These are phyloP conservation scores for Aureobasidium mangrovei DNA, from an alignment of 2,329 filamentous ascomycete genomes.

Conservation along the genomic window DNA sequence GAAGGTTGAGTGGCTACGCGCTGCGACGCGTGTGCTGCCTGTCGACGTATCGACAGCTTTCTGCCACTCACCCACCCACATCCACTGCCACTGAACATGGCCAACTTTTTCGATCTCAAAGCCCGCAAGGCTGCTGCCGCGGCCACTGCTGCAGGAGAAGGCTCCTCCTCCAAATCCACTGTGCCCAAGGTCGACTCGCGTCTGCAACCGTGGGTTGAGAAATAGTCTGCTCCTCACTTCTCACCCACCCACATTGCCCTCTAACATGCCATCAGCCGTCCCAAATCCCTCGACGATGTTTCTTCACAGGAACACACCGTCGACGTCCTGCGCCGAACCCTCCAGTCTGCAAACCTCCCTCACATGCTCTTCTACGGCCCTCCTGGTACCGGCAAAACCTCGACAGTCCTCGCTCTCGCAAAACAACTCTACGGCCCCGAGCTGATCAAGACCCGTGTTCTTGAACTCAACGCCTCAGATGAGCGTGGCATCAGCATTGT, in stretches of 20 bases:
- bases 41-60: background rate
- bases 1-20: background rate
- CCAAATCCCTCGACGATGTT: slow-evolving; percentile 88
- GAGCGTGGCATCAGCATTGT: slow-evolving; percentile 97
- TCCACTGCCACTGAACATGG: slow-evolving; percentile 45
- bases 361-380: slow-evolving; percentile 99
- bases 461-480: slow-evolving; percentile 97
- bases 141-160: slow-evolving; percentile 52
- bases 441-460: slow-evolving; percentile 85
- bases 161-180: slow-evolving; percentile 55
- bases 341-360: slow-evolving; percentile 94
- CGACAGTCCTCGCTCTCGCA: slow-evolving; percentile 89
- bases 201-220: slow-evolving; percentile 94
- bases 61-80: background rate
- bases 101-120: slow-evolving; percentile 92
- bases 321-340: slow-evolving; percentile 79
- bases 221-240: slow-evolving; percentile 62
- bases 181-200: slow-evolving; percentile 54
- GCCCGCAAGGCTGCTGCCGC: slow-evolving; percentile 66
- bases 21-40: slow-evolving; percentile 2
- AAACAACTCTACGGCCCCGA: slow-evolving; percentile 97
- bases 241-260: background rate
- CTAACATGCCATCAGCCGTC: slow-evolving; percentile 55
- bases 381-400: slow-evolving; percentile 95
- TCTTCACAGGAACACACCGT: slow-evolving; percentile 97